Conservation (phyloP, 805 yeast species). For the Candida sanyiensis region DNA sequence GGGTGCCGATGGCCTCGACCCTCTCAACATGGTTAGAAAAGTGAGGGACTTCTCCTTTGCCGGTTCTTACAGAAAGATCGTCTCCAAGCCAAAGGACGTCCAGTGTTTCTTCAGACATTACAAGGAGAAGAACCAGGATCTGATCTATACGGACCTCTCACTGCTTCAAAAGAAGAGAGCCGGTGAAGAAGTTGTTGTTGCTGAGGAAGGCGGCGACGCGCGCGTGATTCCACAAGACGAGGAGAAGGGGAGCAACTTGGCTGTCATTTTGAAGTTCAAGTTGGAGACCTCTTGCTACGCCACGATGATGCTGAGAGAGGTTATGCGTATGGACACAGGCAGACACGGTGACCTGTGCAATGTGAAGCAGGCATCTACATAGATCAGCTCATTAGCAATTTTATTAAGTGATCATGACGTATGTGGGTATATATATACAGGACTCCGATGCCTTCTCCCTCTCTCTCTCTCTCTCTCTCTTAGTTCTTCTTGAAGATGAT, state of each 20-base stretch:
- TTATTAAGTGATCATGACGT: conserved; percentile 1
- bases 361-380: conserved; percentile 25
- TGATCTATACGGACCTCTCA: conserved; percentile 76
- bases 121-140: conserved; percentile 55
- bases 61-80: conserved; percentile 77
- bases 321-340: conserved; percentile 72
- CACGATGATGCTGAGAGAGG: conserved; percentile 93
- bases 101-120: conserved; percentile 62
- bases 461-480: neutral
- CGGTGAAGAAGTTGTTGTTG: conserved; percentile 18
- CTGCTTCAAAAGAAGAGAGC: conserved; percentile 33
- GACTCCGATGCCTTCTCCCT: neutral
- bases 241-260: conserved; percentile 43
- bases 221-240: conserved; percentile 14
- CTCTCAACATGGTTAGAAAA: conserved; percentile 75
- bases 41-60: conserved; percentile 86
- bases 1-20: conserved; percentile 79
- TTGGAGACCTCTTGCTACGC: conserved; percentile 89
- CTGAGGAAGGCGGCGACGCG: neutral
- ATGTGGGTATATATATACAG: conserved; percentile 2
- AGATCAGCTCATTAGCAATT: neutral
- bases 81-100: conserved; percentile 59
- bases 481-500: conserved; percentile 4
- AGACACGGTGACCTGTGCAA: conserved; percentile 45
- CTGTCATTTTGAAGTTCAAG: conserved; percentile 70